Conservation (phyloP, 345 rosid genomes). For the Eucalyptus tenuipes region DNA sequence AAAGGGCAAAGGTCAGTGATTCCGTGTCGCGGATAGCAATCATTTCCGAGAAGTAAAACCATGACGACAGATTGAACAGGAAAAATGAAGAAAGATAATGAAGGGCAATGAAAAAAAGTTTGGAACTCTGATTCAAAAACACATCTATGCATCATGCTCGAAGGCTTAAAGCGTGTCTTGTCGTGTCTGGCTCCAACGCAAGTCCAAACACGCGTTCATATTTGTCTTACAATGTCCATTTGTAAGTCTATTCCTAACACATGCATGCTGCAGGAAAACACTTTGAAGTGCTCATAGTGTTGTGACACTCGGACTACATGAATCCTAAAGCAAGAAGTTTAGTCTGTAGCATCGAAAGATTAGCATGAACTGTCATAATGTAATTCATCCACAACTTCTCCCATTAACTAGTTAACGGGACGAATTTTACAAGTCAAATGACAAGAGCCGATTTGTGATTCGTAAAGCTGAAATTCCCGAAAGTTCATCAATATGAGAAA, state of each 20-base stretch:
- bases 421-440: background rate
- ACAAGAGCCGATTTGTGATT: background rate
- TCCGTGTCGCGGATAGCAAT: background rate
- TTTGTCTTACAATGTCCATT: background rate
- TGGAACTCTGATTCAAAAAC: background rate
- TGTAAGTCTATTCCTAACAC: background rate
- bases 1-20: conserved; percentile 11
- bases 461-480: background rate
- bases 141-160: background rate
- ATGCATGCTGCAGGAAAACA: background rate
- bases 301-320: background rate
- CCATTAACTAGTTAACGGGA: background rate
- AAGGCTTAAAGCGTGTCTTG: background rate
- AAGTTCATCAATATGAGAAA: background rate
- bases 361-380: background rate
- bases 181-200: background rate
- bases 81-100: background rate
- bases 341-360: background rate
- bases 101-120: background rate
- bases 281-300: background rate
- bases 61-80: background rate
- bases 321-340: background rate
- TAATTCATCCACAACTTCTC: background rate
- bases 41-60: background rate
- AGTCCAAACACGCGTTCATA: background rate